Evolutionary conservation across 306 rosid species (phyloP).

Genomic region (Morella rubra): DNA sequence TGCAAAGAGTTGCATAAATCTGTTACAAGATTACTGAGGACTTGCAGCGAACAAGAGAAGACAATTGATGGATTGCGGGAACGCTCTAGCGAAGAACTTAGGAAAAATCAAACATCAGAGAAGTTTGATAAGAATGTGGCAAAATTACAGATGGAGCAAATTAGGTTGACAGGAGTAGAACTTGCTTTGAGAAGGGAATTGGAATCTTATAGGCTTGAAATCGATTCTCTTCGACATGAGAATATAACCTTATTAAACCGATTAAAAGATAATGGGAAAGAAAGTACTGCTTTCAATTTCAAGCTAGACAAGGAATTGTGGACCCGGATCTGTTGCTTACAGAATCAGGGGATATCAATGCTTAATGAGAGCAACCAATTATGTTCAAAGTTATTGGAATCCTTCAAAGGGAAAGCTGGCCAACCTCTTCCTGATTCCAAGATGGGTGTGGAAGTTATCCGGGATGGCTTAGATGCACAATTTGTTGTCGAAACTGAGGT

Average conservation of each 20-base stretch:
- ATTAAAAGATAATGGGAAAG: conserved; percentile 72
- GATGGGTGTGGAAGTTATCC: conserved; percentile 34
- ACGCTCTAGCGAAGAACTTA: conserved; percentile 47
- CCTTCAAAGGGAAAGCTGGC: conserved; percentile 54
- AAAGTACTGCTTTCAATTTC: conserved; percentile 52
- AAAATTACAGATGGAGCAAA: conserved; percentile 76
- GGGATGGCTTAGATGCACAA: conserved; percentile 61
- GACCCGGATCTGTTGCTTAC: conserved; percentile 66
- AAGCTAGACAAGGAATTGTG: conserved; percentile 78
- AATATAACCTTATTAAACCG: conserved; percentile 66
- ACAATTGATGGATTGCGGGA: conserved; percentile 72
- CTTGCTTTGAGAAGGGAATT: conserved; percentile 70
- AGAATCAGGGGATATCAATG: conserved; percentile 77
- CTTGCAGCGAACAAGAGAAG: conserved; percentile 91
- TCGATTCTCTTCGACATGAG: conserved; percentile 89
- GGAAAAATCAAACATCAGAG: conserved; percentile 48
- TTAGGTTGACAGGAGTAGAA: conserved; percentile 82
- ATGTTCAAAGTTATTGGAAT: conserved; percentile 63
- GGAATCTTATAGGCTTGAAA: conserved; percentile 71
- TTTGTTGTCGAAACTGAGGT: conserved; percentile 71
- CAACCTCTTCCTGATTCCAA: conserved; percentile 36
- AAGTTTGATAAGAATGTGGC: conserved; percentile 50
- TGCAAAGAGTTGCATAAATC: conserved; percentile 81
- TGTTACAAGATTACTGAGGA: conserved; percentile 65
- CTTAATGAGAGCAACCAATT: conserved; percentile 65